Conservation (phyloP, 2,329 filamentous ascomycete genomes). For the Bipolaris oryzae region DNA sequence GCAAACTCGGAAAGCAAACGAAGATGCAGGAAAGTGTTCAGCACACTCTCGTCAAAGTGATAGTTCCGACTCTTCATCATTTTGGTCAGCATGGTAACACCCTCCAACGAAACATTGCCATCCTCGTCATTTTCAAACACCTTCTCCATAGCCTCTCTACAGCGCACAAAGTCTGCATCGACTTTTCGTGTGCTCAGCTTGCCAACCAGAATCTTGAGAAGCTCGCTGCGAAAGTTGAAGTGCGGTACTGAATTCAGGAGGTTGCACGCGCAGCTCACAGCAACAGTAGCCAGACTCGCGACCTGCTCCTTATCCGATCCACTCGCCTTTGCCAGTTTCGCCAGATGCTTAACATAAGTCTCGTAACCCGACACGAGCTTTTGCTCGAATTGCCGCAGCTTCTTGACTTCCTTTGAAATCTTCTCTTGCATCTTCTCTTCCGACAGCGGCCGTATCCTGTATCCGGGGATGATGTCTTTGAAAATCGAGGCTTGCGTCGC, state of each 20-base stretch:
- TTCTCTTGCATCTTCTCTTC: constrained; percentile 79
- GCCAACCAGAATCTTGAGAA: constrained; percentile 84
- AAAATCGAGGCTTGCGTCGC: constrained; percentile 88
- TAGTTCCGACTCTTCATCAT: constrained; percentile 94
- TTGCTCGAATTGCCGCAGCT: constrained; percentile 83
- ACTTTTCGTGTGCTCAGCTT: constrained; percentile 76
- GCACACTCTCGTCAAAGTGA: constrained; percentile 78
- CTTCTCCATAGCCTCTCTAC: constrained; percentile 76
- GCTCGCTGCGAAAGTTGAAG: constrained; percentile 92
- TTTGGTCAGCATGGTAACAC: constrained; percentile 81
- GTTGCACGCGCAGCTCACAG: constrained; percentile 83
- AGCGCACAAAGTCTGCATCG: constrained; percentile 78
- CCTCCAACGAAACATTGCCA: constrained; percentile 84
- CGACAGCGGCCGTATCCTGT: constrained; percentile 82
- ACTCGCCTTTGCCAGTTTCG: constrained; percentile 66
- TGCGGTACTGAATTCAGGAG: constrained; percentile 84
- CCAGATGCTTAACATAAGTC: constrained; percentile 77
- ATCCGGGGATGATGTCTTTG: constrained; percentile 95
- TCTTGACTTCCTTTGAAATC: constrained; percentile 88
- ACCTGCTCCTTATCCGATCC: constrained; percentile 51
- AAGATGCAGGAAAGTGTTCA: constrained; percentile 90
- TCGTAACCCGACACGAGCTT: constrained; percentile 85
- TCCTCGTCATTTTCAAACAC: constrained; percentile 89
- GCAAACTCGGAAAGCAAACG: constrained; percentile 87
- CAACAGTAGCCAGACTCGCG: constrained; percentile 68